Percentiles rank a stretch among this genome's conserved stretches.
Evolutionary conservation across 495 filamentous ascomycete genomes (phyloP).

Genomic region (Trichoderma parareesei): DNA sequence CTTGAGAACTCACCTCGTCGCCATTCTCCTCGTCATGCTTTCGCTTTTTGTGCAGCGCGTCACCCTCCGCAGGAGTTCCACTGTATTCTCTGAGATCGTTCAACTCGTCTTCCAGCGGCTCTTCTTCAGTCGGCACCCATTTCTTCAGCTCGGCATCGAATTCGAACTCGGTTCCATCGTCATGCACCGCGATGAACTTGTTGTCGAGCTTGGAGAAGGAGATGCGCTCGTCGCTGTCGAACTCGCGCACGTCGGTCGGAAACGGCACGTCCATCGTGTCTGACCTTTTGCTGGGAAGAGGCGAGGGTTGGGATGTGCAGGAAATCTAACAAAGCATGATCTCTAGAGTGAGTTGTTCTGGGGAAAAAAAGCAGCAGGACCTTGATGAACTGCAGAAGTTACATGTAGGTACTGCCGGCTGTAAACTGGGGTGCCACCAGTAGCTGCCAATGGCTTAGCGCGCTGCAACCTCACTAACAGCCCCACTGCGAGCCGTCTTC

Average conservation of each 20-base stretch:
- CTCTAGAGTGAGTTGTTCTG: background rate
- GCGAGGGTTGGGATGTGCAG: background rate
- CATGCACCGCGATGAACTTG: constrained; percentile 76
- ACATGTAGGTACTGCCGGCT: background rate
- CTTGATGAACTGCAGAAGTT: background rate
- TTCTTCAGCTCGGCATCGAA: constrained; percentile 63
- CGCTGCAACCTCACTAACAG: background rate
- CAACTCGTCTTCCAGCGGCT: constrained; percentile 61
- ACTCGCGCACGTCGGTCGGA: constrained; percentile 63
- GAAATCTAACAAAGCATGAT: background rate
- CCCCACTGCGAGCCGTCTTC: background rate
- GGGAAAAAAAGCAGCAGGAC: background rate
- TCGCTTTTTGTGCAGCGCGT: constrained; percentile 51
- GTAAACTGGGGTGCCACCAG: background rate
- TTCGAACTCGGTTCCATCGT: constrained; percentile 78
- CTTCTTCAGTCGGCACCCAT: constrained; percentile 78
- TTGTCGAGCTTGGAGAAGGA: constrained; percentile 74
- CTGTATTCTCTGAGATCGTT: constrained; percentile 26
- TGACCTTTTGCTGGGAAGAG: background rate
- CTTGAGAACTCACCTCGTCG: constrained; percentile 46
- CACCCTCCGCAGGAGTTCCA: constrained; percentile 20
- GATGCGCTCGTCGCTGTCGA: constrained; percentile 74
- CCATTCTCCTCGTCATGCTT: constrained; percentile 58
- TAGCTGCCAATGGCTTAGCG: background rate
- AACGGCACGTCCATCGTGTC: constrained; percentile 33